These are phyloP conservation scores for Aspergillus ruber DNA, from an alignment of 2,329 filamentous ascomycete genomes.

Conservation along the genomic window DNA sequence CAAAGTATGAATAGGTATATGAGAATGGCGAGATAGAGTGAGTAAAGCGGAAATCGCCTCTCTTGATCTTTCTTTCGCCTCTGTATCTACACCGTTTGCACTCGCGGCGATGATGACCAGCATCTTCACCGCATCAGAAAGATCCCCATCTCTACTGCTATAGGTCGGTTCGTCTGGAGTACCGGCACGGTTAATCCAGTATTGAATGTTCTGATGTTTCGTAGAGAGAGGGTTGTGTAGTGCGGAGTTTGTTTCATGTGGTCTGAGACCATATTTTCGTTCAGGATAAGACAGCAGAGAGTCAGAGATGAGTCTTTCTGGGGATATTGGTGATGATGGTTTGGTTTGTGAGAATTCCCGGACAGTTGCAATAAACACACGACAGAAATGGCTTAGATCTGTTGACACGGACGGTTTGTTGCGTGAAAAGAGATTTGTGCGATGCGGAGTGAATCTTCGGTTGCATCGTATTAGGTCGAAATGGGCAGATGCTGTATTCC, in stretches of 20 bases:
- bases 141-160: background rate
- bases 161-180: background rate
- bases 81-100: background rate
- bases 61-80: background rate
- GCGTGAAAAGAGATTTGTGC: background rate
- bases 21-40: background rate
- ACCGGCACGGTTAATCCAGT: background rate
- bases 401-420: background rate
- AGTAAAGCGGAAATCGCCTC: background rate
- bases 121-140: constrained; percentile 5
- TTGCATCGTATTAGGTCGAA: background rate
- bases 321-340: background rate
- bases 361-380: background rate
- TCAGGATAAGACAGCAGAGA: background rate
- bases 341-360: constrained; percentile 3
- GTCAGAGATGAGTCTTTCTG: background rate
- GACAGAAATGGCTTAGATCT: constrained; percentile 1
- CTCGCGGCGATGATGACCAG: background rate
- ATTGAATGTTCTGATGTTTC: background rate
- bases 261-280: constrained; percentile 1
- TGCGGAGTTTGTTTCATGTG: constrained; percentile 1
- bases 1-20: background rate
- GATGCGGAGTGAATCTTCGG: background rate
- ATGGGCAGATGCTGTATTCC: constrained; percentile 3
- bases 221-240: constrained; percentile 1